A percentile compares a stretch with the other conserved stretches of the same genome.
These are phyloP conservation scores for Phalaenopsis aphrodite DNA, from an alignment of 106 monocot species.

Conservation along the genomic window DNA sequence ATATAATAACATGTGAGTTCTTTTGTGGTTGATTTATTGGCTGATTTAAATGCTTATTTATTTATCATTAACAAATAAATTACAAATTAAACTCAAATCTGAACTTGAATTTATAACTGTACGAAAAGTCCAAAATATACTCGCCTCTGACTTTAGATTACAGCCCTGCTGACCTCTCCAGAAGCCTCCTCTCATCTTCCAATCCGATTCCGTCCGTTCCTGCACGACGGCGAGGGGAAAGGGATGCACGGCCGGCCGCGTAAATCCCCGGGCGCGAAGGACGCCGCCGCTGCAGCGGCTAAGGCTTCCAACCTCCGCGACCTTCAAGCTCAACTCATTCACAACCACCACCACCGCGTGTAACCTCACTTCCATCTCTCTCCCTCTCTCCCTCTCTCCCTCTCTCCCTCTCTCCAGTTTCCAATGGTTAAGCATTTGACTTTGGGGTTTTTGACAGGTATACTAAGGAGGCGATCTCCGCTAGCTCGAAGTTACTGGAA, in stretches of 20 bases:
- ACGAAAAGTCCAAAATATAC: too few relatives aligned
- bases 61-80: too few relatives aligned
- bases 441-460: conserved; percentile 35
- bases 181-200: too few relatives aligned
- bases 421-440: background rate
- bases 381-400: background rate
- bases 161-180: too few relatives aligned
- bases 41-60: too few relatives aligned
- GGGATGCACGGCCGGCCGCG: conserved; percentile 85
- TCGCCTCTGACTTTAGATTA: too few relatives aligned
- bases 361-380: conserved; percentile 9
- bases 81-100: too few relatives aligned
- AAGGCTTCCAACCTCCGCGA: conserved; percentile 65
- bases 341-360: conserved; percentile 72
- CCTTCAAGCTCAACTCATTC: conserved; percentile 70
- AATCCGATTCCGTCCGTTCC: background rate
- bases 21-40: too few relatives aligned
- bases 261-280: conserved; percentile 39
- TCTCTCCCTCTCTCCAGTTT: background rate
- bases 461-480: conserved; percentile 54
- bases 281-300: conserved; percentile 39
- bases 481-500: conserved; percentile 68
- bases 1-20: too few relatives aligned
- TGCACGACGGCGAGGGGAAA: background rate
- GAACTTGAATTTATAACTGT: too few relatives aligned